Conservation (phyloP, 306 rosid species). For the Amphicarpaea edgeworthii region DNA sequence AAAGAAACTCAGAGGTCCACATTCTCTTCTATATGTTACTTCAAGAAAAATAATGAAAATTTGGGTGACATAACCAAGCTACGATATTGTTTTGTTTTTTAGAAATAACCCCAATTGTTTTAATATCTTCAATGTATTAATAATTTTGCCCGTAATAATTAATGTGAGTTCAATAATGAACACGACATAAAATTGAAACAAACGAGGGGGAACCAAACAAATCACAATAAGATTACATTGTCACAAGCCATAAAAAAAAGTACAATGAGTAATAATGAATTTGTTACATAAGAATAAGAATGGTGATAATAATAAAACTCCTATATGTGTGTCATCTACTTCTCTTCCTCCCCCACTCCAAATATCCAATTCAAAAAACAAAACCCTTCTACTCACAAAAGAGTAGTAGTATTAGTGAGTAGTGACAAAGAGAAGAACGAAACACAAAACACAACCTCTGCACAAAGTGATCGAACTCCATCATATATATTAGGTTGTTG, state of each 20-base stretch:
- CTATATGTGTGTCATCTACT: not conserved
- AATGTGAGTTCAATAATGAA: not conserved
- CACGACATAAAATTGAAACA: not conserved
- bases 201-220: slow-evolving; percentile 29
- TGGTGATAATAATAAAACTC: not conserved
- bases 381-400: not conserved
- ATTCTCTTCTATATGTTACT: too few species aligned
- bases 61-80: not conserved
- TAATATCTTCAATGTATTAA: not conserved
- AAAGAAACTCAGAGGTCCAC: too few species aligned
- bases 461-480: slow-evolving; percentile 14
- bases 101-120: not conserved
- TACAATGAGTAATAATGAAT: slow-evolving; percentile 47
- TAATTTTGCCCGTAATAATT: not conserved
- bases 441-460: slow-evolving; percentile 31
- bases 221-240: slow-evolving; percentile 43
- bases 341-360: slow-evolving; percentile 4
- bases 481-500: not conserved
- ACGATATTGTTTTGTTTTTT: too few species aligned
- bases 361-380: not conserved
- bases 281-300: slow-evolving; percentile 41
- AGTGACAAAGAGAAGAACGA: not conserved
- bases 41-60: too few species aligned
- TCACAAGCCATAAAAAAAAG: slow-evolving; percentile 19
- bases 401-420: too few species aligned